Evolutionary conservation across 805 yeast species (phyloP).

Genomic region (Saturnispora kantuleensis): DNA sequence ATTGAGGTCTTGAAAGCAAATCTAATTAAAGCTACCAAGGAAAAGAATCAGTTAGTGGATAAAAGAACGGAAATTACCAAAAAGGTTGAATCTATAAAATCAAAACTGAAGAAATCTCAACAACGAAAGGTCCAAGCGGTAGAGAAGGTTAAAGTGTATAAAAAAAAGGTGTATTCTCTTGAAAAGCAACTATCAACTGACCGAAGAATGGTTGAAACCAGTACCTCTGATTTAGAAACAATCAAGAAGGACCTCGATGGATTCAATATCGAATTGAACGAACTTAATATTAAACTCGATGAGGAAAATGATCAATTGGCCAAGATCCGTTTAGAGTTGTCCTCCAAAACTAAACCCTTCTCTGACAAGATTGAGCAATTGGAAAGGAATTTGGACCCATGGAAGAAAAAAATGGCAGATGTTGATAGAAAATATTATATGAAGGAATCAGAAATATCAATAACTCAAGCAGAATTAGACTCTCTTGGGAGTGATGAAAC

Average conservation of each 20-base stretch:
- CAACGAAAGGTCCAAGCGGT: conserved; percentile 59
- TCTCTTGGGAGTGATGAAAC: conserved; percentile 35
- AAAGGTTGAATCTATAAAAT: conserved; percentile 22
- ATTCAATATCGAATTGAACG: conserved; percentile 34
- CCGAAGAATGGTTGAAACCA: conserved; percentile 33
- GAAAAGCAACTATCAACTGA: conserved; percentile 44
- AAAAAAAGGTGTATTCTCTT: conserved; percentile 47
- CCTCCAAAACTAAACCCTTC: conserved; percentile 63
- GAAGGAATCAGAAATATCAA: conserved; percentile 54
- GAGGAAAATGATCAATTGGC: conserved; percentile 50
- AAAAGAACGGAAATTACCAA: conserved; percentile 18
- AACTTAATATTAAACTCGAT: conserved; percentile 36
- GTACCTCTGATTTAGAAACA: conserved; percentile 37
- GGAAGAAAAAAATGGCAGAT: conserved; percentile 58
- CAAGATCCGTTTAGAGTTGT: conserved; percentile 52
- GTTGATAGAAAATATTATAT: conserved; percentile 57
- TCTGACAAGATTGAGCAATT: conserved; percentile 53
- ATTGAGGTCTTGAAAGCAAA: conserved; percentile 31
- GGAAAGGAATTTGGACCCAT: conserved; percentile 70
- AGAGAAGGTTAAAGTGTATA: conserved; percentile 64
- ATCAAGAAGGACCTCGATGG: conserved; percentile 36
- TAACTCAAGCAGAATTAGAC: conserved; percentile 39
- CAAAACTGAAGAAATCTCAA: conserved; percentile 35
- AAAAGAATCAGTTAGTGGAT: conserved; percentile 27
- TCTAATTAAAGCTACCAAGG: conserved; percentile 18